Evolutionary conservation across 176 grass and related monocot genomes (phyloP).

Genomic region (Pontederia paniculata): DNA sequence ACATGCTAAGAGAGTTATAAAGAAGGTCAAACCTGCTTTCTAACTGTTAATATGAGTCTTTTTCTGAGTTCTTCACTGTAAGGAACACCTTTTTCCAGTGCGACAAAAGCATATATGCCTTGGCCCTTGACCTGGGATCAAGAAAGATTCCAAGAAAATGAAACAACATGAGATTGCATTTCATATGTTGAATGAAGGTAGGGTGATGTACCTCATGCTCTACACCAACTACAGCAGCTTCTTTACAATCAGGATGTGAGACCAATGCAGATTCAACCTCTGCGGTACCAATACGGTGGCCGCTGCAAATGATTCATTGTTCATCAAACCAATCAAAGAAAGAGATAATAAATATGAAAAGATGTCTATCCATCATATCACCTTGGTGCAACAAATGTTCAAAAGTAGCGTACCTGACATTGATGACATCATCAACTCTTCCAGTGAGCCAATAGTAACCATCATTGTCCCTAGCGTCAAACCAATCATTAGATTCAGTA

Average conservation of each 20-base stretch:
- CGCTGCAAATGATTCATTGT: slow-evolving; percentile 31
- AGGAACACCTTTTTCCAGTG: slow-evolving; percentile 75
- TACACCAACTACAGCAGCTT: slow-evolving; percentile 89
- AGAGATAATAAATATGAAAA: slow-evolving; percentile 2
- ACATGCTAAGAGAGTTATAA: neutral
- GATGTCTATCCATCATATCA: neutral
- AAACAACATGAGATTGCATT: neutral
- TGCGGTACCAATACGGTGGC: slow-evolving; percentile 91
- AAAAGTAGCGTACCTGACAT: slow-evolving; percentile 58
- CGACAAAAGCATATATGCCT: slow-evolving; percentile 93
- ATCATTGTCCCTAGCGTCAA: slow-evolving; percentile 71
- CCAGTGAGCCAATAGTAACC: slow-evolving; percentile 92
- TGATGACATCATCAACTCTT: slow-evolving; percentile 98
- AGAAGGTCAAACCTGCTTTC: slow-evolving; percentile 53
- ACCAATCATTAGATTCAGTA: neutral
- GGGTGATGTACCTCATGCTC: slow-evolving; percentile 73
- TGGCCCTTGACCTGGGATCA: slow-evolving; percentile 84
- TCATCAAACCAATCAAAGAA: neutral
- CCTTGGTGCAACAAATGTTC: neutral
- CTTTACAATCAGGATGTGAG: slow-evolving; percentile 81
- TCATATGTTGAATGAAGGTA: slow-evolving; percentile 1
- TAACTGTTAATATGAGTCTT: slow-evolving; percentile 61
- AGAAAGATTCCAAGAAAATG: neutral
- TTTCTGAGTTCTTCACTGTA: slow-evolving; percentile 85
- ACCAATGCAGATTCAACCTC: slow-evolving; percentile 95